Percentiles rank a stretch among this genome's conserved stretches.
Evolutionary conservation across 1,284 basidiomycete species (phyloP).

Genomic region (Porogramme epimiltina): DNA sequence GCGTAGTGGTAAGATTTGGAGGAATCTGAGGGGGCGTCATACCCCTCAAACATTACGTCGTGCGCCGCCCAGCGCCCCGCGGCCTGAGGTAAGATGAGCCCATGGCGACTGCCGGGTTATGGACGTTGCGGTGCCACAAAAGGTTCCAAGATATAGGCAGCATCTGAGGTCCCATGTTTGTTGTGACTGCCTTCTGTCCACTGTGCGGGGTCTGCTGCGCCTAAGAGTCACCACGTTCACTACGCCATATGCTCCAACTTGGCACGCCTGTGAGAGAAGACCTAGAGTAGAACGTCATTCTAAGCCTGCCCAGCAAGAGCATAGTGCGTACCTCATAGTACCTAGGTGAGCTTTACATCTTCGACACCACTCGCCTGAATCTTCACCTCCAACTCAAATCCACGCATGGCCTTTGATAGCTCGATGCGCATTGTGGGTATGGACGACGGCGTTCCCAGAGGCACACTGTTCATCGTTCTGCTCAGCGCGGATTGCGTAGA

Average conservation of each 20-base stretch:
- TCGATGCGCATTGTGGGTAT: constrained; percentile 64
- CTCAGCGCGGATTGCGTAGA: constrained; percentile 60
- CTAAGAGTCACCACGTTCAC: too few species aligned
- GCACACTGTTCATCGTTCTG: constrained; percentile 55
- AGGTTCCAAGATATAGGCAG: too few species aligned
- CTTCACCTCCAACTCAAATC: constrained; percentile 68
- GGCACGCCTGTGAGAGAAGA: constrained; percentile 75
- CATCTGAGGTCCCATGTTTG: too few species aligned
- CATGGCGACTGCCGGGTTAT: too few species aligned
- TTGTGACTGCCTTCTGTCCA: too few species aligned
- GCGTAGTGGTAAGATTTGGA: too few species aligned
- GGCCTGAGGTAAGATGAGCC: too few species aligned
- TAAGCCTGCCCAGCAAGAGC: constrained; percentile 1
- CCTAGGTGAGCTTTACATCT: constrained; percentile 62
- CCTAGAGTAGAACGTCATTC: constrained; percentile 37
- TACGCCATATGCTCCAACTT: constrained; percentile 53
- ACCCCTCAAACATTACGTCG: too few species aligned
- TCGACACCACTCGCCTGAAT: constrained; percentile 70
- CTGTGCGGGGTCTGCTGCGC: constrained; percentile 13
- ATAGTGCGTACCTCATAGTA: constrained; percentile 60
- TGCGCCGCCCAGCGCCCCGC: too few species aligned
- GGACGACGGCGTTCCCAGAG: constrained; percentile 59
- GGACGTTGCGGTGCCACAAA: too few species aligned
- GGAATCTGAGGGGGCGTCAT: too few species aligned
- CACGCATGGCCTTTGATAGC: constrained; percentile 51